A percentile compares a stretch with the other conserved stretches of the same genome.
phyloP scores from a whole-genome alignment of 1,139 yeast genomes.

The Blastobotrys niveus region DNA sequence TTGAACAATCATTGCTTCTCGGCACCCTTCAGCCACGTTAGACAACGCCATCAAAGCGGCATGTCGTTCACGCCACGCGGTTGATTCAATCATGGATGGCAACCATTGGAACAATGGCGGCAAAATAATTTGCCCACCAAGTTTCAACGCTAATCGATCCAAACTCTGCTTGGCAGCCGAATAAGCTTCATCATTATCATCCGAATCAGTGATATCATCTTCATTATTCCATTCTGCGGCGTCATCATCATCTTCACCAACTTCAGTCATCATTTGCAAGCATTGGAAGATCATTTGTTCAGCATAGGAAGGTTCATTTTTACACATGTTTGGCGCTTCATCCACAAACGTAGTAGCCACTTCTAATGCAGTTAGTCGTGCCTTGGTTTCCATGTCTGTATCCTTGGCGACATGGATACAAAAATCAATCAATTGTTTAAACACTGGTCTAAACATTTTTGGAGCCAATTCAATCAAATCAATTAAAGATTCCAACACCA shows the following conservation, averaged over 20 bases:
- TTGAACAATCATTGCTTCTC: slow-evolving; percentile 78
- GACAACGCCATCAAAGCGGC: slow-evolving; percentile 97
- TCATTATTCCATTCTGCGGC: slow-evolving; percentile 83
- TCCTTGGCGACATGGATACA: slow-evolving; percentile 77
- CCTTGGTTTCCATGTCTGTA: slow-evolving; percentile 67
- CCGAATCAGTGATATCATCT: slow-evolving; percentile 69
- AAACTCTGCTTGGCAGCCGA: slow-evolving; percentile 91
- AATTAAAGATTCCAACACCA: slow-evolving; percentile 82
- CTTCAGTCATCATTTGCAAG: slow-evolving; percentile 84
- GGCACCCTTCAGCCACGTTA: slow-evolving; percentile 96
- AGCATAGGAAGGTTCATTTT: slow-evolving; percentile 67
- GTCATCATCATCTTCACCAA: slow-evolving; percentile 77
- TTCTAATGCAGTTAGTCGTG: slow-evolving; percentile 85
- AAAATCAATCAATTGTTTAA: slow-evolving; percentile 77
- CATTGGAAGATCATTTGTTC: slow-evolving; percentile 67
- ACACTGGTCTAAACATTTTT: slow-evolving; percentile 86
- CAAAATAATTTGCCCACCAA: slow-evolving; percentile 79
- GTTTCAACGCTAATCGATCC: slow-evolving; percentile 78
- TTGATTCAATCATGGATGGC: slow-evolving; percentile 72
- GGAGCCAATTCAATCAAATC: slow-evolving; percentile 93
- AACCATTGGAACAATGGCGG: slow-evolving; percentile 80
- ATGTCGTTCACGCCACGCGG: slow-evolving; percentile 89
- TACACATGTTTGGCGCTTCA: slow-evolving; percentile 93
- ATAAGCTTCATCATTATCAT: slow-evolving; percentile 80
- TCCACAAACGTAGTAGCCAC: slow-evolving; percentile 85